These are phyloP conservation scores for Polyplosphaeria fusca DNA, from an alignment of 495 filamentous ascomycete species.

Conservation along the genomic window DNA sequence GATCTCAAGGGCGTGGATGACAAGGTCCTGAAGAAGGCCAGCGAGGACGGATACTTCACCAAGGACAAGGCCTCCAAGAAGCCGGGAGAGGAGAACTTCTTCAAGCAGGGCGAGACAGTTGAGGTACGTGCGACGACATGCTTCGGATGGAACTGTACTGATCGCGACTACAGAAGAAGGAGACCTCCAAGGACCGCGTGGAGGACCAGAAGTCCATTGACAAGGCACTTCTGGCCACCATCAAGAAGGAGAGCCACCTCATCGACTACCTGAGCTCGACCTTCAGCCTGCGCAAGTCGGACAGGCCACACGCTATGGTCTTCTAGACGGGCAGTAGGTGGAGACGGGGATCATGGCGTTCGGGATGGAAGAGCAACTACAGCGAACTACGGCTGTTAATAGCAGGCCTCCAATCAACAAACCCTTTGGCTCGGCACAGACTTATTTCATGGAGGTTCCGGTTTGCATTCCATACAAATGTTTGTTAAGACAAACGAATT, in stretches of 20 bases:
- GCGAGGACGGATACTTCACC: constrained; percentile 85
- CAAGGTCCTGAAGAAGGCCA: constrained; percentile 79
- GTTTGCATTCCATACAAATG: constrained; percentile 27
- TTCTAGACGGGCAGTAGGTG: constrained; percentile 37
- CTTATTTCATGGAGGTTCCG: constrained; percentile 29
- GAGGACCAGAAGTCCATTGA: constrained; percentile 97
- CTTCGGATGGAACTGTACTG: neutral
- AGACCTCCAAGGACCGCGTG: constrained; percentile 80
- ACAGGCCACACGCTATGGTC: constrained; percentile 92
- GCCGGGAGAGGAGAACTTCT: constrained; percentile 91
- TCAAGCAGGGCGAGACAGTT: constrained; percentile 94
- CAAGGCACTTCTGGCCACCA: constrained; percentile 81
- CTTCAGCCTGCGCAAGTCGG: constrained; percentile 96
- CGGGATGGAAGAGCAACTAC: constrained; percentile 28
- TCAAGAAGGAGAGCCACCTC: constrained; percentile 94
- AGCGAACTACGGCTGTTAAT: constrained; percentile 35
- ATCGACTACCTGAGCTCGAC: constrained; percentile 82
- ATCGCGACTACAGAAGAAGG: constrained; percentile 76
- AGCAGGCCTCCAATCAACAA: constrained; percentile 22
- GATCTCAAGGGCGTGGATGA: constrained; percentile 79
- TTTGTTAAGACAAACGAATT: constrained; percentile 27
- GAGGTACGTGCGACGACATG: constrained; percentile 62
- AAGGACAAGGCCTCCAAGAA: constrained; percentile 88
- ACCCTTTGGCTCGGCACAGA: constrained; percentile 23
- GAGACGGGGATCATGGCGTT: constrained; percentile 23